Base-by-base conservation (phyloP, 768 basidiomycete species). In the Boletus tomentosulus region DNA sequence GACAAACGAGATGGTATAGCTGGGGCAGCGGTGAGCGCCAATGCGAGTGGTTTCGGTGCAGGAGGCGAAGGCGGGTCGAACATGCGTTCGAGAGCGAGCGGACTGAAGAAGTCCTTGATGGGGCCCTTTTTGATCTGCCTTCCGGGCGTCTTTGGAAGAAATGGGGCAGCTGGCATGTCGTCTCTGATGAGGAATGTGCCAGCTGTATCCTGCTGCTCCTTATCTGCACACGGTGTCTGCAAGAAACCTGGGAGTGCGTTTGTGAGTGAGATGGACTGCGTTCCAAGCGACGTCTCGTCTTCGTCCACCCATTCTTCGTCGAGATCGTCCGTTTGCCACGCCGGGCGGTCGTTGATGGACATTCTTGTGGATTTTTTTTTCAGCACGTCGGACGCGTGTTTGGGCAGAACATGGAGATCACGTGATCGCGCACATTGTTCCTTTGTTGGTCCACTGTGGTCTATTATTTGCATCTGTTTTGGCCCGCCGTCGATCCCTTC, bases 61-160 rank as follows among this genome's bases (percentile, higher is more conserved):
- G 88, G 89, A 4, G 91, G 91, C 7, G 92, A 90, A 1, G 94
- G 94, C 8, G 94, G 94, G 57, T 95, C 89, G 60, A 96, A 97
- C 90, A 97, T 92, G 51, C 79, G 81, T 71, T 97, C 93, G 9
- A 97, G 76, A 25, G 87, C 85, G 50, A 93, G 68, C 0, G 92
- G 92, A 51, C 86, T 91, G 74, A 98, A 98, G 66, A 98, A 83
- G 70, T 89, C 84, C 71, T 88, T 92, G 44, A 85, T 78, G 37
- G 73, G 62, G n/a, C 75, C 72, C 55, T 83, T 85, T 66, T 83
- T 83, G 33, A 57, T 71, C 42, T 71, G 71, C 41, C 74, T 73
- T 24, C 81, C 84, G 9, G 87, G 86, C 10, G 87, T 87, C 63
- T 82, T 85, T 47, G 84, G 83, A 16, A 87, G 67, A 41, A 87